These are phyloP conservation scores for Filobasidium uniguttulatum DNA, from an alignment of 1,284 basidiomycete species.

Conservation along the genomic window DNA sequence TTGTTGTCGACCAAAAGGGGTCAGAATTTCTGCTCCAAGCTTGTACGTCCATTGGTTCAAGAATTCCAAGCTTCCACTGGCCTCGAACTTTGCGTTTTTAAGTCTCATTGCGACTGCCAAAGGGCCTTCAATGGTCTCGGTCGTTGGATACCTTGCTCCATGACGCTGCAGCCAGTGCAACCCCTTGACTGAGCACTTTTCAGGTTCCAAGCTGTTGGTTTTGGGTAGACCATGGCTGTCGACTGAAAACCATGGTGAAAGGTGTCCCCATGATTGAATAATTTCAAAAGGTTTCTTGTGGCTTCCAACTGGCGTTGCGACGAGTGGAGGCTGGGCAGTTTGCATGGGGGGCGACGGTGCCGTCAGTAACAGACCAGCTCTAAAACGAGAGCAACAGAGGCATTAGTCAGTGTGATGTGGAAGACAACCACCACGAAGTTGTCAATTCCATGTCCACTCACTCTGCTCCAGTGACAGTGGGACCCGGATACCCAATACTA, in stretches of 20 bases:
- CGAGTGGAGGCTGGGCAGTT: constrained; percentile 52
- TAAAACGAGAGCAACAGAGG: constrained; percentile 8
- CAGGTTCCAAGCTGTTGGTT: constrained; percentile 30
- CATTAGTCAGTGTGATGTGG: constrained; percentile 1
- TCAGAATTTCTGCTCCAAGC: constrained; percentile 40
- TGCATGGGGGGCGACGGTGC: constrained; percentile 63
- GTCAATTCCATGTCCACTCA: constrained; percentile 20
- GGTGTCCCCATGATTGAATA: constrained; percentile 39
- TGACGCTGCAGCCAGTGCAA: constrained; percentile 39
- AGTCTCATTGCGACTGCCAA: constrained; percentile 48
- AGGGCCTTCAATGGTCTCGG: constrained; percentile 37
- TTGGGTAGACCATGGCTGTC: constrained; percentile 38
- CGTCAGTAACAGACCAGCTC: constrained; percentile 56
- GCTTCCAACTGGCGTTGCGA: constrained; percentile 31
- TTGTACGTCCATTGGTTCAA: constrained; percentile 40
- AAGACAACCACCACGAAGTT: too few species aligned
- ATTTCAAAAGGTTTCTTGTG: constrained; percentile 28
- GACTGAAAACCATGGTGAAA: constrained; percentile 38
- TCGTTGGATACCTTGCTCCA: constrained; percentile 31
- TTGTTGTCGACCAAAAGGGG: constrained; percentile 51
- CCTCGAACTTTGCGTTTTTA: constrained; percentile 43
- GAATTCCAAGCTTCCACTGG: constrained; percentile 40
- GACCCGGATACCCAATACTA: constrained; percentile 63
- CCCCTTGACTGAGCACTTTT: constrained; percentile 33
- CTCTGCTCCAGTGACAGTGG: constrained; percentile 71